Conservation (phyloP, 768 basidiomycete genomes). For the Russula virescens region DNA sequence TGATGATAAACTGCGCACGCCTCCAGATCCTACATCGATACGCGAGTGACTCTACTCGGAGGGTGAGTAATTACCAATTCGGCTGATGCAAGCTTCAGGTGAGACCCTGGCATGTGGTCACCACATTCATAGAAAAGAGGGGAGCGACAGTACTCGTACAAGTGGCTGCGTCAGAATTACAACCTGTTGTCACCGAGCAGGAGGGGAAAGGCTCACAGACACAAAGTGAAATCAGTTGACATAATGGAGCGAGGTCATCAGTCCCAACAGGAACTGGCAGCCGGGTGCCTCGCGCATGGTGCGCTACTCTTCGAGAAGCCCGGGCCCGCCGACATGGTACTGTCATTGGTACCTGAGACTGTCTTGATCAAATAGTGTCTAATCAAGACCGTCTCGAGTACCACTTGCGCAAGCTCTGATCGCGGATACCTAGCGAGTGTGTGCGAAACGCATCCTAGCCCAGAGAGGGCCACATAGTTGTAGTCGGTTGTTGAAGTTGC, state of each 20-base stretch:
- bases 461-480: no score
- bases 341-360: no score
- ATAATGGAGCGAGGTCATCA: constrained; percentile 29
- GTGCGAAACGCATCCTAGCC: no score
- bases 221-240: constrained; percentile 25
- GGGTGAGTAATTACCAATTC: constrained; percentile 31
- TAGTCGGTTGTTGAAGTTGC: no score
- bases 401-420: no score
- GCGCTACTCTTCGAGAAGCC: constrained; percentile 10
- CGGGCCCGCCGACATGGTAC: no score
- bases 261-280: constrained; percentile 19
- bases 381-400: no score
- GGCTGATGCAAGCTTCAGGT: constrained; percentile 31
- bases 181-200: background rate
- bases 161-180: no score
- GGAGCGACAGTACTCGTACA: constrained; percentile 26
- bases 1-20: no score
- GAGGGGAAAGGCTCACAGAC: constrained; percentile 21
- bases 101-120: constrained; percentile 9
- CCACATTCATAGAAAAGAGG: constrained; percentile 4
- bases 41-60: background rate
- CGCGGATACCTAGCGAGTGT: no score
- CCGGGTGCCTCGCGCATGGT: constrained; percentile 12
- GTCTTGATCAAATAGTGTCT: no score
- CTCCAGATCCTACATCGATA: constrained; percentile 3